phyloP scores from a whole-genome alignment of 495 filamentous ascomycete genomes.

The Penicillium manginii region DNA sequence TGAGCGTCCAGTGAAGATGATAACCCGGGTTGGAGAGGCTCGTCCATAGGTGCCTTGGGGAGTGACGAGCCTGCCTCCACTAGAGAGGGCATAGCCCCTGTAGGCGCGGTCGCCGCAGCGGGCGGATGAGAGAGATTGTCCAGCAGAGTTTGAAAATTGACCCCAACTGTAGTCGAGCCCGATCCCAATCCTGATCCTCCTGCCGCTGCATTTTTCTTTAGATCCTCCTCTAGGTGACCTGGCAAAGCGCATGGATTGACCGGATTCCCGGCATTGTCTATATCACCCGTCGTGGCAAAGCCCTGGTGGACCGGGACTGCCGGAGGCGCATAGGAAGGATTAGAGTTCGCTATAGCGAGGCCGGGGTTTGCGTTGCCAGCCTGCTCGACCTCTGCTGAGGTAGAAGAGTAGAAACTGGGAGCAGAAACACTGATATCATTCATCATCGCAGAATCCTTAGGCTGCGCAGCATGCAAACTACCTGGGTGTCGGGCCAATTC shows the following conservation, averaged over 20 bases:
- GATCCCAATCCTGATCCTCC: neutral
- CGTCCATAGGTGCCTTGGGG: constrained; percentile 41
- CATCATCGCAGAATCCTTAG: constrained; percentile 19
- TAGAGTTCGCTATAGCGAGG: constrained; percentile 40
- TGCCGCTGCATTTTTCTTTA: constrained; percentile 8
- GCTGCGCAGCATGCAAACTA: constrained; percentile 29
- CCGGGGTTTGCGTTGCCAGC: constrained; percentile 12
- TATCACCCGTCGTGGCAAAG: constrained; percentile 35
- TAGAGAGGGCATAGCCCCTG: constrained; percentile 32
- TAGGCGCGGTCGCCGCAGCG: constrained; percentile 38
- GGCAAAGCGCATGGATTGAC: constrained; percentile 22
- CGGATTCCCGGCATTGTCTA: constrained; percentile 35
- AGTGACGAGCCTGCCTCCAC: constrained; percentile 36
- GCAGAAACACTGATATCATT: constrained; percentile 29
- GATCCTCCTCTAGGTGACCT: constrained; percentile 34
- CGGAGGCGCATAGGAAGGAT: constrained; percentile 48
- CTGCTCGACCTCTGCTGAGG: constrained; percentile 22
- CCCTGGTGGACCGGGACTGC: constrained; percentile 57
- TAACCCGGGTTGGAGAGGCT: constrained; percentile 31
- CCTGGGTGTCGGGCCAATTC: constrained; percentile 24
- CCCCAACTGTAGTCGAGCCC: constrained; percentile 36
- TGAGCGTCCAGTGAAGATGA: constrained; percentile 8
- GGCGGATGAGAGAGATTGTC: constrained; percentile 54
- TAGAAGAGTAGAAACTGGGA: constrained; percentile 35
- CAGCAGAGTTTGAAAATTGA: constrained; percentile 56